phyloP scores from a whole-genome alignment of 495 filamentous ascomycete species.

The Schizothecium vesticola region DNA sequence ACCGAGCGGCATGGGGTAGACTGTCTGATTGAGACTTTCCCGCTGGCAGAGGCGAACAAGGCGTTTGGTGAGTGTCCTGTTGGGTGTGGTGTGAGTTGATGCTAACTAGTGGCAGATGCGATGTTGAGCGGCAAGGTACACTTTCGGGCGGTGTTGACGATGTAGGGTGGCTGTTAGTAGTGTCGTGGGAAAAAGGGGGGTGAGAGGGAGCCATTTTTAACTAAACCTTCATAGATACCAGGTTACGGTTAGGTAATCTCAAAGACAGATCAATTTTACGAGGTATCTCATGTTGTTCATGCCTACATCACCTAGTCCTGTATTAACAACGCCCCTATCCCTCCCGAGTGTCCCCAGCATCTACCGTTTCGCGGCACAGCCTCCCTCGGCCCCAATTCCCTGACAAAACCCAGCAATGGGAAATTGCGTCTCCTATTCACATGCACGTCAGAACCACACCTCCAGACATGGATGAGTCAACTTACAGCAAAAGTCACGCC shows the following conservation, averaged over 20 bases:
- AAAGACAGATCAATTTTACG: background rate
- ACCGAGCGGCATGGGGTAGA: conserved; percentile 52
- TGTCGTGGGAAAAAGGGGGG: background rate
- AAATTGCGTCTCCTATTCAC: background rate
- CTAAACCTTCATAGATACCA: background rate
- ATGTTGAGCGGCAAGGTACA: conserved; percentile 13
- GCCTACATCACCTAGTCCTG: no score
- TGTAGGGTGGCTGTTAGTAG: no score
- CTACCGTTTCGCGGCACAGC: background rate
- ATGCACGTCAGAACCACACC: background rate
- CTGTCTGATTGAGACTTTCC: conserved; percentile 59
- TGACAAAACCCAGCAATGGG: conserved; percentile 13
- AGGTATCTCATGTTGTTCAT: background rate
- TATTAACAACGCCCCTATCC: background rate
- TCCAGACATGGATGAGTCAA: background rate
- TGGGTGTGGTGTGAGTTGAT: background rate
- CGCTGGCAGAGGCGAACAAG: conserved; percentile 51
- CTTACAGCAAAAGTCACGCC: conserved; percentile 10
- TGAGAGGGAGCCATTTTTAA: background rate
- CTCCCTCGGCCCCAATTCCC: conserved; percentile 10
- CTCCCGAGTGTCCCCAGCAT: background rate
- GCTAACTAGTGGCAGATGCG: conserved; percentile 7
- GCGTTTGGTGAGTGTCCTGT: conserved; percentile 31
- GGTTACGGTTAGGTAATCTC: background rate
- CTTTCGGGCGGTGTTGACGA: conserved; percentile 11